Evolutionary conservation across 441 rosid genomes (phyloP), one percentile per base, ranked within the genome.

Genomic region (Aleurites moluccanus): DNA sequence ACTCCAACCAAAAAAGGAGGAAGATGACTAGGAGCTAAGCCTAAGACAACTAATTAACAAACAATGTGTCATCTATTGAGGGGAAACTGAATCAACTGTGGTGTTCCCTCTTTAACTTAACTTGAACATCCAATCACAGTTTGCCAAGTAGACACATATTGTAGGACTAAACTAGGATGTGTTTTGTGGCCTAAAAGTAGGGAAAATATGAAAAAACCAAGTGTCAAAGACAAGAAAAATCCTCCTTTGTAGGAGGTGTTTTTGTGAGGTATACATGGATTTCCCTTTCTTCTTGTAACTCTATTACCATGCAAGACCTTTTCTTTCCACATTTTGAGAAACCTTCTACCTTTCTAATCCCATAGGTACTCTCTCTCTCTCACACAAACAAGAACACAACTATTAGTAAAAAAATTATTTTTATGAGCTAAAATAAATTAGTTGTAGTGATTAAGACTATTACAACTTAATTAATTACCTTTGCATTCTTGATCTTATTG

Each of bases 221-320:
- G 7, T 35, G 21, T 28, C 53, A 45, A 77, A 66, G 49, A 75
- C 20, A 49, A 53, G 49, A 27, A 62, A 61, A 52, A 75, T 21
- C 84, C 83, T 59, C 64, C 42, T 40, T 76, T 53, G 15, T 67
- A 76, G 87, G 82, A 47, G 74, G 18, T 61, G 72, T 62, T 69
- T 61, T 44, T 57, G 66, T 10, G 75, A 50, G 70, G 55, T 62
- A 30, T 72, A 56, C 62, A 66, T 16, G 77, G 73, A 44, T 35
- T 30, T 52, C 21, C 70, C 40, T 9, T 45, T 16, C 38, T 68
- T 56, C 56, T 38, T 44, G 35, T 55, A 72, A 28, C 27, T 30
- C 65, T 65, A 75, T 67, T 61, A 66, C 66, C 70, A 52, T 56
- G 61, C 71, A 38, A 61, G 45, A 20, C 56, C 70, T 64, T 69